These are phyloP conservation scores for Plantago ovata DNA, from an alignment of 257 asterid species.

Conservation along the genomic window DNA sequence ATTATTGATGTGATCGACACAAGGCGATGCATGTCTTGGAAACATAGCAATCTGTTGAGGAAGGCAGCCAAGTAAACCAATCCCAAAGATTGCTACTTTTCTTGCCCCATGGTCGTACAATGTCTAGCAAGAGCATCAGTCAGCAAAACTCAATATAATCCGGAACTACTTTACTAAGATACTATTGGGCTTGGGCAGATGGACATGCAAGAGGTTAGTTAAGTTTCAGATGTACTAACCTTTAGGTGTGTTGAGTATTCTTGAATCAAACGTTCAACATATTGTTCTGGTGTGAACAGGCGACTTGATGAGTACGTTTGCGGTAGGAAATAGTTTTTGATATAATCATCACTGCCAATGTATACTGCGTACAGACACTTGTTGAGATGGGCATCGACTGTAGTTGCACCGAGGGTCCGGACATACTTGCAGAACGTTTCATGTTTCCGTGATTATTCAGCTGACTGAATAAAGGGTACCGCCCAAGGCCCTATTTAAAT, in stretches of 20 bases:
- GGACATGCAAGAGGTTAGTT: too few relatives aligned
- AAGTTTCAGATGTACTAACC: conserved; percentile 20
- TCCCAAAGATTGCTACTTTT: conserved; percentile 44
- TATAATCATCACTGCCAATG: conserved; percentile 48
- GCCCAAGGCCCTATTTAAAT: too few relatives aligned
- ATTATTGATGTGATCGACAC: conserved; percentile 37
- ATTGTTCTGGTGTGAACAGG: neutral
- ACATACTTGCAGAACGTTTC: too few relatives aligned
- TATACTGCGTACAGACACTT: conserved; percentile 33
- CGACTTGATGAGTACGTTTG: conserved; percentile 18
- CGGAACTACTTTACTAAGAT: too few relatives aligned
- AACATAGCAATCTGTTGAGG: conserved; percentile 24
- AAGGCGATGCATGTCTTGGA: conserved; percentile 26
- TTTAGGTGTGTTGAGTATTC: conserved; percentile 23
- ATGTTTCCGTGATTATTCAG: too few relatives aligned
- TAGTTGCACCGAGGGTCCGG: too few relatives aligned
- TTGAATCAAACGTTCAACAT: conserved; percentile 24
- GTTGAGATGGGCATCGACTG: conserved; percentile 16
- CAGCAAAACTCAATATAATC: too few relatives aligned
- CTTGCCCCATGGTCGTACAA: conserved; percentile 46
- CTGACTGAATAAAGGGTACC: too few relatives aligned
- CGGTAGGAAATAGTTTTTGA: conserved; percentile 36
- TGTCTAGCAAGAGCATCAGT: conserved; percentile 23
- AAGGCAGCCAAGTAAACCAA: conserved; percentile 40
- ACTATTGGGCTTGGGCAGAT: too few relatives aligned